phyloP scores from a whole-genome alignment of 805 yeast species.

The Starmerella floricola region DNA sequence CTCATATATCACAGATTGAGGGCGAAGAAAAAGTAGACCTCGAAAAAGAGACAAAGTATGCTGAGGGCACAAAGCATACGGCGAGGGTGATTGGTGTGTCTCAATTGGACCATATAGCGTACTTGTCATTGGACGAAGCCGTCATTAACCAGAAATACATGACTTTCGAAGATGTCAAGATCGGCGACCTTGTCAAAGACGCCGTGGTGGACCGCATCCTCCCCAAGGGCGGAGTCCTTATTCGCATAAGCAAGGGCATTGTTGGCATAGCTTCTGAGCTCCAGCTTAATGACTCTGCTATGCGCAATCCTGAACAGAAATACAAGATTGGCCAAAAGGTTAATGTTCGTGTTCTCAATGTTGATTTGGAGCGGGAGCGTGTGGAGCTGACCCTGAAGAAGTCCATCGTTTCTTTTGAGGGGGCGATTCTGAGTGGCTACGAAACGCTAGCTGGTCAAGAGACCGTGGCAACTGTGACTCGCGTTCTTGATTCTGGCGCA shows the following conservation, averaged over 20 bases:
- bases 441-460: constrained; percentile 41
- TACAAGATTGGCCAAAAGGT: constrained; percentile 76
- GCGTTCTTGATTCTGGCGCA: constrained; percentile 65
- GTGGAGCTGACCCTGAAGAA: constrained; percentile 67
- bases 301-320: constrained; percentile 83
- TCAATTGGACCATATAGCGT: constrained; percentile 49
- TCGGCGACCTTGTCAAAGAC: constrained; percentile 53
- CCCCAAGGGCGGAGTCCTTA: constrained; percentile 53
- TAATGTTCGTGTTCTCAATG: constrained; percentile 37
- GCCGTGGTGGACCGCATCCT: constrained; percentile 44
- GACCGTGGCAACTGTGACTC: constrained; percentile 62
- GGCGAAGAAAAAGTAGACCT: constrained; percentile 24
- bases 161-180: constrained; percentile 57
- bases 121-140: constrained; percentile 56
- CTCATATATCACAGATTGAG: constrained; percentile 58
- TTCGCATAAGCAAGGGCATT: constrained; percentile 48
- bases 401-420: constrained; percentile 51
- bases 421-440: constrained; percentile 31
- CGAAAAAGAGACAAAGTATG: constrained; percentile 3
- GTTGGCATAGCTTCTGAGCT: constrained; percentile 60
- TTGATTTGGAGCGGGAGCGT: constrained; percentile 32
- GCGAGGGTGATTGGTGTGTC: constrained; percentile 73
- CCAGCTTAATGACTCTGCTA: constrained; percentile 74
- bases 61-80: constrained; percentile 48
- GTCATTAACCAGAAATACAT: constrained; percentile 55